Percentiles rank a stretch among this genome's conserved stretches.
These are phyloP conservation scores for Chalaropsis thielavioides DNA, from an alignment of 2,329 filamentous ascomycete genomes.

Conservation along the genomic window DNA sequence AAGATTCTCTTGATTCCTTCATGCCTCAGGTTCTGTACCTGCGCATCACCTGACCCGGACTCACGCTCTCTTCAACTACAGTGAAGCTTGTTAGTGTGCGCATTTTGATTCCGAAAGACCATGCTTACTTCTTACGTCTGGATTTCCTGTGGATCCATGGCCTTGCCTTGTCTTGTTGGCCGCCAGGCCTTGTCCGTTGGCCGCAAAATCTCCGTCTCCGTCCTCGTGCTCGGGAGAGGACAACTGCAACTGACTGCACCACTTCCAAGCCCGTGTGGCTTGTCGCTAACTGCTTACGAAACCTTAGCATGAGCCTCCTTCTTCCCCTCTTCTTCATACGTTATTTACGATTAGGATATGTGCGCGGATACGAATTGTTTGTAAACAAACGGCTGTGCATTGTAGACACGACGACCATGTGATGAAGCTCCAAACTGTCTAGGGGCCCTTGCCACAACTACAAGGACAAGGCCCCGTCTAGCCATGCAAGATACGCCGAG, in stretches of 20 bases:
- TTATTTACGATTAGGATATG: not conserved
- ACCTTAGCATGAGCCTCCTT: not conserved
- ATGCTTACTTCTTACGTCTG: not conserved
- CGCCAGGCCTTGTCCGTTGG: too few relatives aligned
- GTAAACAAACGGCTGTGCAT: not conserved
- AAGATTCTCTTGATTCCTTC: not conserved
- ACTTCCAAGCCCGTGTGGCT: not conserved
- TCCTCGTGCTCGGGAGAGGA: not conserved
- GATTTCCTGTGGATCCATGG: too few relatives aligned
- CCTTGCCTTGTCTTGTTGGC: too few relatives aligned
- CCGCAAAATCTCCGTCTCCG: too few relatives aligned
- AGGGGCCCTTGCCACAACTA: not conserved
- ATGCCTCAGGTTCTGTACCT: not conserved
- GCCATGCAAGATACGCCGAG: not conserved
- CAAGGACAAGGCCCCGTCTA: not conserved
- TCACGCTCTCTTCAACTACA: not conserved
- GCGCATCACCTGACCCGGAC: not conserved
- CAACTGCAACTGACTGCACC: not conserved
- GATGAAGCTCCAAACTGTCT: not conserved
- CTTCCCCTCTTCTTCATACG: not conserved
- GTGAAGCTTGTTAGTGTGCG: not conserved
- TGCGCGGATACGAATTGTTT: not conserved
- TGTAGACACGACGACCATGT: slow-evolving; percentile 5
- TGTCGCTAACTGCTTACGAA: not conserved
- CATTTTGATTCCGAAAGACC: not conserved